Base-by-base conservation (phyloP, 1,284 basidiomycete genomes). In the Schizopora paradoxa region DNA sequence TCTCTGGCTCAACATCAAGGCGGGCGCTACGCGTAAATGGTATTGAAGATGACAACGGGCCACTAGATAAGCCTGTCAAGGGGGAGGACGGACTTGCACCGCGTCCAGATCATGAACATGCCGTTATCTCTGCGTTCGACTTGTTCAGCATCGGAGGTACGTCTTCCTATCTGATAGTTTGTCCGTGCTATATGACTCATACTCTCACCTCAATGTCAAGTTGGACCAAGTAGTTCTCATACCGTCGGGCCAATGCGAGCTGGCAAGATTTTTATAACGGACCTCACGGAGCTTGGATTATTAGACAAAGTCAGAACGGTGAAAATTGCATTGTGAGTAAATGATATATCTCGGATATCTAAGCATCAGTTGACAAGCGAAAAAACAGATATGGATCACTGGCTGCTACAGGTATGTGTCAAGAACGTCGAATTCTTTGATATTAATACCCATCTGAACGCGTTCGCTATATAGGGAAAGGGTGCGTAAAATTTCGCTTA, bases 171-270 rank as follows among this genome's bases (percentile, higher is more conserved):
- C 6, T 72, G 73, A n/a, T 21, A 14, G 18, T 2, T 19, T 26
- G 11, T 18, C 38, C 6, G 10, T 18, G 5, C 32, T 40, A 18
- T 10, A 27, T 36, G 28, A 54, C 48, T 18, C n/a, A 42, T 5
- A 39, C 18, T 6, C 29, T 38, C 45, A 35, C 48, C 22, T 11
- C 32, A 41, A 31, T 13, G 21, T 54, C 22, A 33, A 59, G 86
- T 77, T 27, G 76, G 76, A 5, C 76, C 74, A 21, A 76, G 68
- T 51, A 77, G 76, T 49, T 78, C 76, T 4, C 85, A 87, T 58
- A 88, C 86, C 0, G 82, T 97, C 19, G 91, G 91, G 0, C 93
- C 94, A 10, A 94, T 96, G 91, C 78, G 91, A 5, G 92, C 92
- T 10, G 89, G 82, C 6, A 86, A 79, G 48, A 94, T 94, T 55